Percentiles rank a stretch among this genome's conserved stretches.
phyloP scores from a whole-genome alignment of 805 yeast species.

The Lipomyces yamadae region DNA sequence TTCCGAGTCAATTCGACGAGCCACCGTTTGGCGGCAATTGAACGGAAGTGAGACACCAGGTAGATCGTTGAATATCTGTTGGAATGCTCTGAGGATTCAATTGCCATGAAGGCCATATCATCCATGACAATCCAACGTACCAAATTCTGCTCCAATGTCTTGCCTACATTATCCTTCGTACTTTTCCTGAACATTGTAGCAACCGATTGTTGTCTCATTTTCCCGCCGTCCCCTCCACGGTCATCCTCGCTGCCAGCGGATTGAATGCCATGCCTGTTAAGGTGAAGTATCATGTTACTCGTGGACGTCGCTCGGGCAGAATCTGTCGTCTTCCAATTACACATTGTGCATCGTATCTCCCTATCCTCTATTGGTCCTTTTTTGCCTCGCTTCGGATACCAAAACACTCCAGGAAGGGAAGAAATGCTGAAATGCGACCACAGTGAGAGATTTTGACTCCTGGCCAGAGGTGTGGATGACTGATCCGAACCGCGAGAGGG shows the following conservation, averaged over 20 bases:
- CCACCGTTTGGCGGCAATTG: not conserved
- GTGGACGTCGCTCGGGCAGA: too few species aligned
- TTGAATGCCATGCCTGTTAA: too few species aligned
- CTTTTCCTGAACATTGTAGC: not conserved
- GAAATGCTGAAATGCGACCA: not conserved
- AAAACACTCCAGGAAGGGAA: not conserved
- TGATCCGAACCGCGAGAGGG: too few species aligned
- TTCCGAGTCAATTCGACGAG: constrained; percentile 2
- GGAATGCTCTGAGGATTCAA: constrained; percentile 6
- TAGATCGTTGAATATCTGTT: not conserved
- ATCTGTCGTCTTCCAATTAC: too few species aligned
- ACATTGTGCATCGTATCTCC: not conserved
- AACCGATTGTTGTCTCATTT: too few species aligned
- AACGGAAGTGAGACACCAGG: constrained; percentile 7
- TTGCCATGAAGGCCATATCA: constrained; percentile 1
- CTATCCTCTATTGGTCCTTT: constrained; percentile 1
- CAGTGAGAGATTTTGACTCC: not conserved
- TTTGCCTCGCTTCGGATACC: constrained; percentile 3
- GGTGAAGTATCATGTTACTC: too few species aligned
- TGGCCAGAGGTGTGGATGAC: too few species aligned
- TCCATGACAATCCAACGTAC: constrained; percentile 1
- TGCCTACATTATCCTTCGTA: not conserved
- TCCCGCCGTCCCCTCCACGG: too few species aligned
- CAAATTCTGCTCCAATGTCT: not conserved
- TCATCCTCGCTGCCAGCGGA: too few species aligned